Conservation (phyloP, 164 flowering plant genomes). For the Saururus chinensis region DNA sequence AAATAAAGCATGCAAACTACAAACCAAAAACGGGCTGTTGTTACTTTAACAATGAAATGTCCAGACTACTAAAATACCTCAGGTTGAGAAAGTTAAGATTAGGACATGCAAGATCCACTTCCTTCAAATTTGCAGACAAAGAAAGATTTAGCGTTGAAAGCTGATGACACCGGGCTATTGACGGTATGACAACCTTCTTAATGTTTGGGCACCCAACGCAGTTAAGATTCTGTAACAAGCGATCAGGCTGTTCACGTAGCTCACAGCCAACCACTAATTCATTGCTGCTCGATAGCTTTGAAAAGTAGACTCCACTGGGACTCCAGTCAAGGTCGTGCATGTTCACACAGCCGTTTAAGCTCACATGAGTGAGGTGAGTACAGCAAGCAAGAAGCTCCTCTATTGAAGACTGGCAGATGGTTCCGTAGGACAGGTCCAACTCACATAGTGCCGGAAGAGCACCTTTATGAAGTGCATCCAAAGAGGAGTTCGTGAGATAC, state of each 20-base stretch:
- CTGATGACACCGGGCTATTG: conserved; percentile 53
- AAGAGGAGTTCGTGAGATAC: conserved; percentile 64
- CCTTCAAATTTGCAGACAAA: conserved; percentile 73
- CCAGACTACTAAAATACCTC: conserved; percentile 35
- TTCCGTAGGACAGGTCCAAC: conserved; percentile 84
- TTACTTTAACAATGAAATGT: not conserved
- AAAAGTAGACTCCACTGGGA: conserved; percentile 13
- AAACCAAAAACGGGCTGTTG: not conserved
- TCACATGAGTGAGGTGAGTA: conserved; percentile 81
- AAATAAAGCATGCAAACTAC: not conserved
- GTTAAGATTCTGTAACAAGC: conserved; percentile 70
- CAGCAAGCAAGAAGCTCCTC: conserved; percentile 89
- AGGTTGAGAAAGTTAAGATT: conserved; percentile 70
- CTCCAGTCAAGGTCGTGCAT: conserved; percentile 98
- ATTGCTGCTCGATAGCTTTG: conserved; percentile 14
- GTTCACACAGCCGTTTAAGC: conserved; percentile 80
- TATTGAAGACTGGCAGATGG: conserved; percentile 77
- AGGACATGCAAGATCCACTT: conserved; percentile 69
- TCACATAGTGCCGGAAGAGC: conserved; percentile 78
- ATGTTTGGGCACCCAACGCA: conserved; percentile 94
- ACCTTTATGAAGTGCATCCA: conserved; percentile 75
- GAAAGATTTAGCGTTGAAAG: conserved; percentile 80
- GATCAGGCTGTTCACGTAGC: conserved; percentile 32
- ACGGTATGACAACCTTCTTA: conserved; percentile 72
- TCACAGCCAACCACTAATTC: conserved; percentile 14